Evolutionary conservation across 208 protist species (phyloP).

Genomic region (Crithidia acanthocephali): DNA sequence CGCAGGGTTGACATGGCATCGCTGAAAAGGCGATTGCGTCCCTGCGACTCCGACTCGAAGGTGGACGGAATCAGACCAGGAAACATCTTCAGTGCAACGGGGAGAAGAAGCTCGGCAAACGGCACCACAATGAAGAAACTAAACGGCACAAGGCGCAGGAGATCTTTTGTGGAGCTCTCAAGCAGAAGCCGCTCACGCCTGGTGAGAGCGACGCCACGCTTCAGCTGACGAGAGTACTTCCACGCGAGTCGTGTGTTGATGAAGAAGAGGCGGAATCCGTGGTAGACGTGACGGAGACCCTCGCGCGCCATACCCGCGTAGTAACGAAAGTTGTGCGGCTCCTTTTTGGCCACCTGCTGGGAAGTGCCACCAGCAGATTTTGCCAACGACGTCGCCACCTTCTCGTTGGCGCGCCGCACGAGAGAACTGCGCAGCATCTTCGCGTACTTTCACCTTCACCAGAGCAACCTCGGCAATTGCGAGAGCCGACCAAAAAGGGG

Average conservation of each 20-base stretch:
- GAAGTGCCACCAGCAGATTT: constrained; percentile 13
- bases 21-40: constrained; percentile 77
- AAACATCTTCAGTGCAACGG: constrained; percentile 96
- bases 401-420: constrained; percentile 34
- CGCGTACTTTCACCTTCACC: neutral
- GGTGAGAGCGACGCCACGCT: constrained; percentile 84
- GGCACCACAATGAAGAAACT: constrained; percentile 97
- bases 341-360: constrained; percentile 26
- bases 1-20: constrained; percentile 80
- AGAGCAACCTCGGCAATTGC: neutral
- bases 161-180: constrained; percentile 93
- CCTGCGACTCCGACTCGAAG: constrained; percentile 92
- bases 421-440: constrained; percentile 50
- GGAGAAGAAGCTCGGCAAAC: constrained; percentile 96
- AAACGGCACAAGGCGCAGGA: constrained; percentile 97
- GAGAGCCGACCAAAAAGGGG: neutral
- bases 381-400: constrained; percentile 13
- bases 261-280: constrained; percentile 90
- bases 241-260: constrained; percentile 88
- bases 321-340: constrained; percentile 38
- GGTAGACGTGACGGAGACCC: constrained; percentile 83
- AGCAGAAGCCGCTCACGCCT: constrained; percentile 90
- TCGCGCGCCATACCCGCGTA: constrained; percentile 52
- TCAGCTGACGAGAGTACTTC: constrained; percentile 88
- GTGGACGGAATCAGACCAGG: constrained; percentile 97